phyloP scores from a whole-genome alignment of 1,139 yeast genomes.

The Blastobotrys buckinghamii region DNA sequence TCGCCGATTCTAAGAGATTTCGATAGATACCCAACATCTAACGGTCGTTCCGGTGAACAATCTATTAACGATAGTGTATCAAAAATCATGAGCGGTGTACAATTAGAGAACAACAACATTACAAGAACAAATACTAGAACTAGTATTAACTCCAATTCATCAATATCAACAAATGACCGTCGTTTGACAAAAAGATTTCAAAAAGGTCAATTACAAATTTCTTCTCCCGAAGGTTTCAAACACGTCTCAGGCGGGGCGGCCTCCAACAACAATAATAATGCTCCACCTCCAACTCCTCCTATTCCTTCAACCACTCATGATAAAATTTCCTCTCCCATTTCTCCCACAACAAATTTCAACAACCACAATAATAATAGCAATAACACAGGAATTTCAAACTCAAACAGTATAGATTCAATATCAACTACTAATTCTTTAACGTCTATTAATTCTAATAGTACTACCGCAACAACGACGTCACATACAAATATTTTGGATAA shows the following conservation, averaged over 20 bases:
- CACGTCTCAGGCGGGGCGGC: constrained; percentile 12
- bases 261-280: neutral
- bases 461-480: neutral
- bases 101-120: neutral
- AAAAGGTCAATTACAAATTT: constrained; percentile 13
- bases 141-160: neutral
- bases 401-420: neutral
- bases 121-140: neutral
- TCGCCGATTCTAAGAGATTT: constrained; percentile 15
- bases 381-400: neutral
- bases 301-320: neutral
- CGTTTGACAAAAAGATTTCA: constrained; percentile 7
- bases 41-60: neutral
- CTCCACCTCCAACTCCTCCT: neutral
- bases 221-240: constrained; percentile 16
- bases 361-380: no score
- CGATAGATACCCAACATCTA: constrained; percentile 13
- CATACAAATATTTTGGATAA: neutral
- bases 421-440: neutral
- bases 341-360: neutral
- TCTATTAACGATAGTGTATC: constrained; percentile 8
- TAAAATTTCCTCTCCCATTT: neutral
- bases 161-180: neutral
- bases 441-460: neutral
- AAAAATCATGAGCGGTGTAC: constrained; percentile 11